Evolutionary conservation across 768 basidiomycete genomes (phyloP), one percentile per base, ranked within the genome.

Genomic region (Lactifluus echinatus): DNA sequence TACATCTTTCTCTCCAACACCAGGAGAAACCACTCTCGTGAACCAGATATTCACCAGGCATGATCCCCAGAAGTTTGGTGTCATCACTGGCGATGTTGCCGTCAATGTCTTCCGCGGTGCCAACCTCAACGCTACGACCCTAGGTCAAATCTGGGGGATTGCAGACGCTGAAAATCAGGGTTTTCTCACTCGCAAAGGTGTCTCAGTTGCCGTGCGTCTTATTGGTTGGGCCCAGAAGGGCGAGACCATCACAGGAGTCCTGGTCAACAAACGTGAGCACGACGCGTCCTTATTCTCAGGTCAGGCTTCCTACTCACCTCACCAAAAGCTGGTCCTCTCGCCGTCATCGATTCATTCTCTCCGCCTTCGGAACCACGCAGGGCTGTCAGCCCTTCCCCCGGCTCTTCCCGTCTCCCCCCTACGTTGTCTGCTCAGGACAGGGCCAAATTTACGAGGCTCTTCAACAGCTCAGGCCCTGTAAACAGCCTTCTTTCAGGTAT

Each of bases 161-260:
- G 85, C 93, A 49, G 96, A 99, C 75, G 84, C 88, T 54, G 85
- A 93, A 31, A 94, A 97, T 75, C 89, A 89, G 59, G 96, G 96
- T 2, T 93, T 85, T 74, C 80, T 99, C 53, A 85, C 92, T 11
- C 83, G 81, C 63, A 93, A 90, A 67, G 89, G 89, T 43, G 89
- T 93, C 64, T 84, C 91, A 17, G 76, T 88, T 59, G 93, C 90
- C 26, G 76, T 95, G n/a, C 79, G 96, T 56, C 77, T 98, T 50
- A 92, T 99, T 60, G 93, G 89, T 4, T 89, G 89, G 77, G 89
- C 93, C 2, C 96, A 98, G 76, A 85, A 85, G 64, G 93, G 85
- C 62, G 87, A 88, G 67, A 78, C 78, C 59, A 69, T 88, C 36
- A 76, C 80, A 1, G 74, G 77, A 29, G 81, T 83, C 45, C 72